phyloP scores from a whole-genome alignment of 1,284 basidiomycete species.

The Cryptococcus maquisensis region DNA sequence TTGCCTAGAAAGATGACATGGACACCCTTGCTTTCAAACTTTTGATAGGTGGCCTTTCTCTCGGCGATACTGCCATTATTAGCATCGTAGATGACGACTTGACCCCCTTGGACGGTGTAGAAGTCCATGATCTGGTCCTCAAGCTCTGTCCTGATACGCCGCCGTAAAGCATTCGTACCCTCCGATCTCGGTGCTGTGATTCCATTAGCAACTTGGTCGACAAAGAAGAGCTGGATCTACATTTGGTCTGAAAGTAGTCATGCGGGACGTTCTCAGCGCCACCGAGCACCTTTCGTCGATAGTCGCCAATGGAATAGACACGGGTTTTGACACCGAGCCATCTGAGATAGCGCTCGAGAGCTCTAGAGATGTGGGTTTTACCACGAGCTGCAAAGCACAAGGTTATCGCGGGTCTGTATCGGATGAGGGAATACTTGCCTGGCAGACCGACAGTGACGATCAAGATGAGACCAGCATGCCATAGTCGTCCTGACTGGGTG shows the following conservation, averaged over 20 bases:
- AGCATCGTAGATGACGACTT: constrained; percentile 99
- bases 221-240: constrained; percentile 49
- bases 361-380: constrained; percentile 93
- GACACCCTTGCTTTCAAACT: constrained; percentile 74
- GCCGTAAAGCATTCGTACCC: constrained; percentile 72
- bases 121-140: constrained; percentile 86
- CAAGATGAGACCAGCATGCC: constrained; percentile 91
- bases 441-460: constrained; percentile 88
- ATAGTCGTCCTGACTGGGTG: constrained; percentile 67
- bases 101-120: constrained; percentile 70
- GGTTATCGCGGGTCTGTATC: neutral
- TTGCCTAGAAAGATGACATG: constrained; percentile 90
- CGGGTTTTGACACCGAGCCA: constrained; percentile 97
- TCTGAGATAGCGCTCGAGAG: constrained; percentile 89
- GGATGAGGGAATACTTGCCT: constrained; percentile 29
- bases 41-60: constrained; percentile 70
- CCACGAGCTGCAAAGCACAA: constrained; percentile 60
- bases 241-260: constrained; percentile 80
- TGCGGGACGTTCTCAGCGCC: constrained; percentile 79
- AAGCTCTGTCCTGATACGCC: constrained; percentile 70
- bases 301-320: constrained; percentile 92
- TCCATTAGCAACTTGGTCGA: neutral
- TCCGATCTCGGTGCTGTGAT: constrained; percentile 64
- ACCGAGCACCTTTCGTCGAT: constrained; percentile 83
- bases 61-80: constrained; percentile 79